phyloP scores from a whole-genome alignment of 2,329 filamentous ascomycete species.

The Verticillium albo-atrum region DNA sequence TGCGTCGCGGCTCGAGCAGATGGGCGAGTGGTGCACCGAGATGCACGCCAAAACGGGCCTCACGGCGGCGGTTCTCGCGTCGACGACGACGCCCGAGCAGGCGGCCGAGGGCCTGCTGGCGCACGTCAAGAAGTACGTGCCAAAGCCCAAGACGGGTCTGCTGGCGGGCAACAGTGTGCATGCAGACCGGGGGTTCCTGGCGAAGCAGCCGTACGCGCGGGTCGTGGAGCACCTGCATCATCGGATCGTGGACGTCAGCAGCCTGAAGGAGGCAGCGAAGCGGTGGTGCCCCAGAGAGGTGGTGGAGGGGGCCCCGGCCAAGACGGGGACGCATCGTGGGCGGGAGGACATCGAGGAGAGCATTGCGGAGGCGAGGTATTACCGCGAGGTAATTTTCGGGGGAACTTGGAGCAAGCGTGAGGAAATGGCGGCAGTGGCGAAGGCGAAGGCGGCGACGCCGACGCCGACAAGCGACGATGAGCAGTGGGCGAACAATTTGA shows the following conservation, averaged over 20 bases:
- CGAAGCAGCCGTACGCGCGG: constrained; percentile 65
- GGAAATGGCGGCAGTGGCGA: constrained; percentile 3
- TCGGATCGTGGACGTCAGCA: constrained; percentile 86
- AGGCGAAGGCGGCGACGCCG: too few relatives aligned
- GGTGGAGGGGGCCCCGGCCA: constrained; percentile 60
- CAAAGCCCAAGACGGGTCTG: constrained; percentile 61
- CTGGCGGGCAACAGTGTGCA: constrained; percentile 93
- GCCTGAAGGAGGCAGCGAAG: constrained; percentile 82
- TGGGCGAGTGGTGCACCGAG: constrained; percentile 84
- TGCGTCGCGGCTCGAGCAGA: constrained; percentile 64
- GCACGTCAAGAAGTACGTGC: constrained; percentile 72
- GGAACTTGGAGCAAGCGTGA: constrained; percentile 15
- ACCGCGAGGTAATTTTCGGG: constrained; percentile 65
- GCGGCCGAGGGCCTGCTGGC: constrained; percentile 69
- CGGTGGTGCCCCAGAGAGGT: constrained; percentile 70
- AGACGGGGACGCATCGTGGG: constrained; percentile 76
- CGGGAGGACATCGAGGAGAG: constrained; percentile 90
- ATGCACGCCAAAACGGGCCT: constrained; percentile 82
- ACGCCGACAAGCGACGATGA: constrained; percentile 11
- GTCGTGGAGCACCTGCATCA: constrained; percentile 80
- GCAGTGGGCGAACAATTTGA: constrained; percentile 12
- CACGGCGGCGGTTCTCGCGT: constrained; percentile 69
- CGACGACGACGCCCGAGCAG: constrained; percentile 64
- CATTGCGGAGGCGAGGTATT: constrained; percentile 86
- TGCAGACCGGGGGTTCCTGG: constrained; percentile 78